phyloP scores from a whole-genome alignment of 2,329 filamentous ascomycete species.

The Sarocladiaceae sp. region DNA sequence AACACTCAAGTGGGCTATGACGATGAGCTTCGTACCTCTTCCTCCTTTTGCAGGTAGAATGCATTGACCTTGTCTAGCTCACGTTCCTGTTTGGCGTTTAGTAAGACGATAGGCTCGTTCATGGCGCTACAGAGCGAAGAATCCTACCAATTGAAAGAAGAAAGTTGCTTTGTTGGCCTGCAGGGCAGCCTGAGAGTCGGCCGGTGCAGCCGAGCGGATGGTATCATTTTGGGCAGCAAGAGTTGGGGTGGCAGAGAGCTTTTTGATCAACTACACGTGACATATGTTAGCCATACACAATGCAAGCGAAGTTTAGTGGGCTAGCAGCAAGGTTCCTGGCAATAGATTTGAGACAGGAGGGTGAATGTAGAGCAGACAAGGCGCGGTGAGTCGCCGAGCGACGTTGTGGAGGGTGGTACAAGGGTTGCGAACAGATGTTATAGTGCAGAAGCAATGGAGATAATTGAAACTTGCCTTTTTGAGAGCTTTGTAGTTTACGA shows the following conservation, averaged over 20 bases:
- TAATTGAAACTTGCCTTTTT: constrained; percentile 69
- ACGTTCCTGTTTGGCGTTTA: constrained; percentile 65
- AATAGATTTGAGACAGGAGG: no score
- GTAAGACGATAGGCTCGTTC: constrained; percentile 18
- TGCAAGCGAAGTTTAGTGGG: constrained; percentile 31
- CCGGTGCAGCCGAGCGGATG: constrained; percentile 36
- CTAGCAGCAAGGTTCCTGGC: no score
- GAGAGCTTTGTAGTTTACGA: constrained; percentile 97
- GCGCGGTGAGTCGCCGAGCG: no score
- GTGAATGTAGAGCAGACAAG: no score
- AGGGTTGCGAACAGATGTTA: no score
- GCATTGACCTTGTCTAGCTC: constrained; percentile 98
- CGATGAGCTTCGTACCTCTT: constrained; percentile 69
- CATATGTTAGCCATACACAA: constrained; percentile 6
- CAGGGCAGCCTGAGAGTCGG: constrained; percentile 79
- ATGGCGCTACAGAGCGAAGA: constrained; percentile 11
- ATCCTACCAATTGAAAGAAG: constrained; percentile 87
- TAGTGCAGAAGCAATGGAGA: not conserved
- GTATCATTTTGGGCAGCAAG: constrained; percentile 69
- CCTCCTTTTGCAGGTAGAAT: constrained; percentile 96
- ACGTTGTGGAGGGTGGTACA: no score
- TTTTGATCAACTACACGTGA: constrained; percentile 81
- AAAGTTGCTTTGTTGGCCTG: constrained; percentile 98
- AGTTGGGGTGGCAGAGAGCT: constrained; percentile 85
- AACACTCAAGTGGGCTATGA: not conserved